A percentile compares a stretch with the other conserved stretches of the same genome.
phyloP scores from a whole-genome alignment of 2,329 filamentous ascomycete genomes.

The Ophiosphaerella narmari region DNA sequence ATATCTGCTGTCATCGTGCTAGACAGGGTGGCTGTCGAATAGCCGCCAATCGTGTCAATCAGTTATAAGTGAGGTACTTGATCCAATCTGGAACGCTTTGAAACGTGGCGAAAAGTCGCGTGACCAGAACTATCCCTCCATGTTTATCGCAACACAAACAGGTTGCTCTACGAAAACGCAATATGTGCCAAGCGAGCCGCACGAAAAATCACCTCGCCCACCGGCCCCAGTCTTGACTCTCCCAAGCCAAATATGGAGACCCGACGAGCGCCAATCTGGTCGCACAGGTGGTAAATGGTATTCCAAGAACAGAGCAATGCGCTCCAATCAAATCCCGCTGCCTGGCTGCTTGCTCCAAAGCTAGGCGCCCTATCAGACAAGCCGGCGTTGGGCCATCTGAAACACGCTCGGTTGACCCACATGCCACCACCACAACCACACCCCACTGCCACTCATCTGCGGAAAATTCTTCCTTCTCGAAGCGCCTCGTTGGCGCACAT shows the following conservation, averaged over 20 bases:
- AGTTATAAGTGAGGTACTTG: no score
- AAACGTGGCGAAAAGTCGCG: no score
- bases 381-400: conserved; percentile 19
- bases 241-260: conserved; percentile 25
- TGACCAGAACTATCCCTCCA: no score
- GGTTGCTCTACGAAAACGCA: no score
- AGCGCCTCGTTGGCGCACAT: conserved; percentile 34
- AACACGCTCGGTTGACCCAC: conserved; percentile 12
- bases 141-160: no score
- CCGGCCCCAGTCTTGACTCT: background rate
- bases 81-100: no score
- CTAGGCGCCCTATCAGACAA: conserved; percentile 25
- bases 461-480: conserved; percentile 22
- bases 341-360: conserved; percentile 9
- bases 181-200: no score
- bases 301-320: conserved; percentile 19
- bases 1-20: no score
- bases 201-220: no score
- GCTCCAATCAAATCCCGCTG: conserved; percentile 29
- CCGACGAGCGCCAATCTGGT: conserved; percentile 31
- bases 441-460: conserved; percentile 18
- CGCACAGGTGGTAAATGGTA: conserved; percentile 10
- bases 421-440: conserved; percentile 22
- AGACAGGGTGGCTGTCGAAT: no score
- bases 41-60: no score